Base-by-base conservation (phyloP, 1,284 basidiomycete species). In the Leccinum ponderosum region DNA sequence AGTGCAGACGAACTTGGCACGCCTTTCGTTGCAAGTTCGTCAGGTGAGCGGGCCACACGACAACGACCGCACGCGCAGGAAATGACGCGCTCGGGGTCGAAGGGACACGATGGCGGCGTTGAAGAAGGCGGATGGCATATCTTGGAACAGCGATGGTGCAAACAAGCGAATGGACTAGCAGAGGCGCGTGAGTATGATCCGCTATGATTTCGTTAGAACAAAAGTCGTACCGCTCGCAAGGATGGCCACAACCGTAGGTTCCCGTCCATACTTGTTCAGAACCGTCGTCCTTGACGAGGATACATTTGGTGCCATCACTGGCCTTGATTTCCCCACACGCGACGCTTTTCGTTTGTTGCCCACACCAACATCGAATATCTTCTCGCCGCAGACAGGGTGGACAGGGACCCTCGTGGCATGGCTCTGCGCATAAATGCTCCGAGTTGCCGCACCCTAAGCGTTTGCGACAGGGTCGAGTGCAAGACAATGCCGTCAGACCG, bases 61-160 rank as follows among this genome's bases (percentile, higher is more conserved):
- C 55, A 83, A 58, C 86, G 84, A 11, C 92, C 92, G 66, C 95
- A 97, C 0, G 94, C 92, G 71, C 95, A 97, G 47, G 84, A 84
- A 0, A 81, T 83, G 57, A 95, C 79, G 6, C 82, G 68, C 0
- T 78, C 75, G 0, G 94, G 93, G 0, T 92, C 90, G 39, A 81
- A 80, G 1, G 94, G 94, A 69, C 95, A 97, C 0, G 77, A 75
- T 0, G 83, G 79, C 0, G 87, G 81, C 1, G 68, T 73, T 1
- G 79, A 73, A 2, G 86, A 83, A 12, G 93, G 93, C 0, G 90
- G 83, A 75, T 97, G 95, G 65, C 87, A 90, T 3, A 75, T 68
- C 71, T 87, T 83, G 64, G 83, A 67, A 73, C 94, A 96, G 53
- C 70, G 75, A 70, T 96, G 94, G 14, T 83, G 73, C 1, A 86